Percentiles rank a stretch among this genome's conserved stretches.
Evolutionary conservation across 352 stramenopile species (phyloP).

Genomic region (Phytophthora niederhauseri): DNA sequence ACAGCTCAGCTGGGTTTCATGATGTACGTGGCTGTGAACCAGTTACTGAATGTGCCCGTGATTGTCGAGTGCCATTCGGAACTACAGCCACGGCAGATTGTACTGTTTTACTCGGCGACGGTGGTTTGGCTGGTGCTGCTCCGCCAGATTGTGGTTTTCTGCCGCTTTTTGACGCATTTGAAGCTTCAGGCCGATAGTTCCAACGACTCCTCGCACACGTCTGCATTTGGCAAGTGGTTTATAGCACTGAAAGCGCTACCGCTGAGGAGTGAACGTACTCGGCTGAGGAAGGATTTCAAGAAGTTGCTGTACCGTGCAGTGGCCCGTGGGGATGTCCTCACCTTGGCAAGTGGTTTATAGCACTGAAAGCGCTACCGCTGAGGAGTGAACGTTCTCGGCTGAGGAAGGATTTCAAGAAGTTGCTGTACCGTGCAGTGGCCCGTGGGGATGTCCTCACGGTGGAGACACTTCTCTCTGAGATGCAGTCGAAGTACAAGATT

Average conservation of each 20-base stretch:
- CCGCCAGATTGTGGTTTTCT: constrained; percentile 73
- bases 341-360: constrained; percentile 52
- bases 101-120: constrained; percentile 65
- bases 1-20: constrained; percentile 59
- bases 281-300: constrained; percentile 56
- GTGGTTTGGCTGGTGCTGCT: constrained; percentile 63
- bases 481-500: constrained; percentile 40
- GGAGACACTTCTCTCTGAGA: constrained; percentile 46
- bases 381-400: constrained; percentile 34
- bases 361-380: constrained; percentile 40
- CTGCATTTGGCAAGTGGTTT: constrained; percentile 52
- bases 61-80: constrained; percentile 52
- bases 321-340: constrained; percentile 48
- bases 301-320: constrained; percentile 71
- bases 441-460: constrained; percentile 52
- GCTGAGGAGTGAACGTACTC: constrained; percentile 28
- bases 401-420: constrained; percentile 63
- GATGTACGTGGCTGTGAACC: constrained; percentile 55
- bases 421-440: constrained; percentile 63
- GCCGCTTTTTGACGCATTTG: constrained; percentile 73
- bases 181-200: constrained; percentile 73
- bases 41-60: constrained; percentile 50
- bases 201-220: constrained; percentile 74
- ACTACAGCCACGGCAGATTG: constrained; percentile 40
- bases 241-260: constrained; percentile 44